Percentiles rank a stretch among this genome's conserved stretches.
Conservation (phyloP, 306 rosid species). For the Elaeagnus macrophylla region DNA sequence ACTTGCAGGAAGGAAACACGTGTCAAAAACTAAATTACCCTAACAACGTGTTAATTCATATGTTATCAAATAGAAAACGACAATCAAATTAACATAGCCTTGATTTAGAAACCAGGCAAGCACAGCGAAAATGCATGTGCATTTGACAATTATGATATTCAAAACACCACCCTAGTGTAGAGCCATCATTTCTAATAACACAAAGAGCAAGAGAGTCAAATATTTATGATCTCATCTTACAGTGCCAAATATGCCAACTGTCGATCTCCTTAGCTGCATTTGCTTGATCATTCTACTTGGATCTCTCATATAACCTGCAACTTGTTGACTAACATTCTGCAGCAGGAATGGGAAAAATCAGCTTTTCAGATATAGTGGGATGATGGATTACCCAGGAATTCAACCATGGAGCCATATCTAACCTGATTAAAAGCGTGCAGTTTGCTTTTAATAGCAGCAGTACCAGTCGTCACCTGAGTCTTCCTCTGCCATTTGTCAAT, state of each 20-base stretch:
- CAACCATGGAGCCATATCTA: conserved; percentile 45
- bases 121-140: too few relatives aligned
- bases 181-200: neutral
- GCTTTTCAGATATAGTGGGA: neutral
- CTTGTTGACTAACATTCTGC: conserved; percentile 77
- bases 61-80: too few relatives aligned
- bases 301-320: conserved; percentile 81
- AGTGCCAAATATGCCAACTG: conserved; percentile 47
- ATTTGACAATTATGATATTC: too few relatives aligned
- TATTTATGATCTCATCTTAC: conserved; percentile 33
- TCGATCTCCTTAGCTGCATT: conserved; percentile 64
- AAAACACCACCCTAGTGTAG: neutral
- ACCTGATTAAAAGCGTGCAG: conserved; percentile 92
- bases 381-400: conserved; percentile 4
- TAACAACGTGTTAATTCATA: conserved; percentile 10
- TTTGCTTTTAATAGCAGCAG: conserved; percentile 73
- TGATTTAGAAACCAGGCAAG: too few relatives aligned
- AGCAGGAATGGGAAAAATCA: conserved; percentile 9
- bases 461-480: conserved; percentile 84
- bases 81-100: too few relatives aligned
- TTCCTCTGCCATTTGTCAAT: conserved; percentile 86
- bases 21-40: conserved; percentile 25
- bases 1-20: neutral
- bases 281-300: conserved; percentile 83
- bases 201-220: neutral